A percentile compares a stretch with the other conserved stretches of the same genome.
These are phyloP conservation scores for Trichoderma hamatum DNA, from an alignment of 2,329 filamentous ascomycete genomes.

Conservation along the genomic window DNA sequence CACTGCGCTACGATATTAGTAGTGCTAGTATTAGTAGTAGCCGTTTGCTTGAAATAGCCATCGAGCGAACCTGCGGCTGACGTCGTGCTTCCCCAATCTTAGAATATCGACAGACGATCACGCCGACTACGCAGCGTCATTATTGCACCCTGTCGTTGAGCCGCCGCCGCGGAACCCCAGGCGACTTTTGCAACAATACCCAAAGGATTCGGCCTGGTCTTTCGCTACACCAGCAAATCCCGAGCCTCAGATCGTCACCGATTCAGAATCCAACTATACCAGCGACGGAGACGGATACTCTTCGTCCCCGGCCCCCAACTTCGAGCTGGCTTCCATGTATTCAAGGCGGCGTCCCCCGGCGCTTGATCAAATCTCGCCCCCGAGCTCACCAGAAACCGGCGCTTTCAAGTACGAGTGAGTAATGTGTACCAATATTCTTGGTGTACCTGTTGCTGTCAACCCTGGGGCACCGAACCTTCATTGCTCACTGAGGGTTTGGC, in stretches of 20 bases:
- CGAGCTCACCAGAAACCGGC: conserved; percentile 57
- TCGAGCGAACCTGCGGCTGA: conserved; percentile 22
- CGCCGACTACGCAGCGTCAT: conserved; percentile 2
- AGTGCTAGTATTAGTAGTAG: not conserved
- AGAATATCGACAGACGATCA: conserved; percentile 6
- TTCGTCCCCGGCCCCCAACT: conserved; percentile 44
- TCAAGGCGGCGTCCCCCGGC: conserved; percentile 42
- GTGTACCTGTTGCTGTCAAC: not conserved
- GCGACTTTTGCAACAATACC: conserved; percentile 34
- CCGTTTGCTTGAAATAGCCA: conserved; percentile 17
- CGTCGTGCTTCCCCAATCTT: conserved; percentile 8
- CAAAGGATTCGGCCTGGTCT: conserved; percentile 28
- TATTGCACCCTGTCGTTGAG: conserved; percentile 36
- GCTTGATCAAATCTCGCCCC: conserved; percentile 56
- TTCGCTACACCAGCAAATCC: conserved; percentile 60
- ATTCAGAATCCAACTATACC: conserved; percentile 27
- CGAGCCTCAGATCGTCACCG: conserved; percentile 26
- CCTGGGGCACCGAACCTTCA: not conserved
- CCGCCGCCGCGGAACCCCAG: conserved; percentile 44
- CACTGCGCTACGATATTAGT: not conserved
- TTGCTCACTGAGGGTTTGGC: not conserved
- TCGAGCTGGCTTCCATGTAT: conserved; percentile 35
- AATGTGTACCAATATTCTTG: conserved; percentile 5
- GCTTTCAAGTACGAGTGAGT: conserved; percentile 48
- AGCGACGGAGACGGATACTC: conserved; percentile 39